A percentile compares a stretch with the other conserved stretches of the same genome.
Evolutionary conservation across 129 eudicot genomes (phyloP).

Genomic region (Saposhnikovia divaricata): DNA sequence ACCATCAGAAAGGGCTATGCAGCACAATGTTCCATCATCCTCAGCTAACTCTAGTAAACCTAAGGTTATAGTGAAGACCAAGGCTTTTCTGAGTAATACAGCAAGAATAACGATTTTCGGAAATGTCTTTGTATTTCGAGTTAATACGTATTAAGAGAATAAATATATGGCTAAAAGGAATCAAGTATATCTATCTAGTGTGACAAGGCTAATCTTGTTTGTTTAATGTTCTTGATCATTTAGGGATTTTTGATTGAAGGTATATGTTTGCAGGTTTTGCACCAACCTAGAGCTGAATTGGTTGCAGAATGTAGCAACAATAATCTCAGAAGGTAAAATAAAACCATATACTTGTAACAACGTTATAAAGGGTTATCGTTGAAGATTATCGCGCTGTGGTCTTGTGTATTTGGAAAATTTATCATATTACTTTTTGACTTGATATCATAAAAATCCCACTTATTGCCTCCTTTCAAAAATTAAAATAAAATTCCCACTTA

Average conservation of each 20-base stretch:
- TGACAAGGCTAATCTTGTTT: not conserved
- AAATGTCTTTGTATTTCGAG: not conserved
- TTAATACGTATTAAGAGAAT: not conserved
- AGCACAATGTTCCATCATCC: slow-evolving; percentile 45
- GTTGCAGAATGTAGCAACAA: slow-evolving; percentile 30
- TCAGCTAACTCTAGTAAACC: slow-evolving; percentile 24
- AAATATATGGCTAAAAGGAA: not conserved
- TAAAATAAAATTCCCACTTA: not conserved
- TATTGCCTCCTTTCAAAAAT: too few species aligned
- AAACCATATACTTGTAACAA: not conserved
- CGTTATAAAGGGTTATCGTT: not conserved
- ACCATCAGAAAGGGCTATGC: slow-evolving; percentile 73
- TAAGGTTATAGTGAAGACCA: slow-evolving; percentile 32
- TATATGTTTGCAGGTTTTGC: slow-evolving; percentile 43
- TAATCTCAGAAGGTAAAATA: slow-evolving; percentile 42
- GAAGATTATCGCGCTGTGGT: not conserved
- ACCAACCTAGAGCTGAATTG: slow-evolving; percentile 31
- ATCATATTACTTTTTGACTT: not conserved
- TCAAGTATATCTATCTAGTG: not conserved
- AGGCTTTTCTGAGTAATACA: not conserved
- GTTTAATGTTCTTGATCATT: not conserved
- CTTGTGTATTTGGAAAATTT: not conserved
- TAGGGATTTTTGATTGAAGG: slow-evolving; percentile 7
- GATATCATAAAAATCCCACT: not conserved
- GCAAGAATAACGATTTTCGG: not conserved